A percentile compares a stretch with the other conserved stretches of the same genome.
phyloP scores from a whole-genome alignment of 441 rosid species.

The Gossypium davidsonii region DNA sequence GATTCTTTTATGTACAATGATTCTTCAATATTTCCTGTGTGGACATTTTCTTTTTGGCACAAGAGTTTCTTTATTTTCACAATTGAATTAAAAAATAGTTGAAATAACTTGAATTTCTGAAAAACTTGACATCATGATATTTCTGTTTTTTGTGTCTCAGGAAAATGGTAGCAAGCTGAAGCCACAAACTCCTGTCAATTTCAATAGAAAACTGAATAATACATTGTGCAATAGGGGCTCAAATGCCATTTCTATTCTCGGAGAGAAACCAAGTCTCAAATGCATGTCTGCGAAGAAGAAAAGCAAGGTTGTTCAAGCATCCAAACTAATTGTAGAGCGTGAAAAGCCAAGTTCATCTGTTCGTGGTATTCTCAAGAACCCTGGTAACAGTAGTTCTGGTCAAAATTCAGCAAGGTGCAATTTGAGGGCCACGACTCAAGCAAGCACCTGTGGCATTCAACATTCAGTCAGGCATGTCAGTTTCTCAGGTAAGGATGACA shows the following conservation, averaged over 20 bases:
- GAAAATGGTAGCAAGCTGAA: slow-evolving; percentile 21
- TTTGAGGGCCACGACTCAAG: slow-evolving; percentile 17
- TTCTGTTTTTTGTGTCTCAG: slow-evolving; percentile 22
- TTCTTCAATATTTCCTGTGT: neutral
- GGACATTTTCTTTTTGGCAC: neutral
- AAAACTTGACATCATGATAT: neutral
- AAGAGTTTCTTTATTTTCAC: neutral
- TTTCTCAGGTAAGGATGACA: slow-evolving; percentile 29
- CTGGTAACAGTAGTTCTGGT: slow-evolving; percentile 19
- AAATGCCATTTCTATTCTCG: slow-evolving; percentile 5
- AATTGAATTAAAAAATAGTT: neutral
- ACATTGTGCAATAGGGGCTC: slow-evolving; percentile 18
- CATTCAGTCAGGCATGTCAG: slow-evolving; percentile 26
- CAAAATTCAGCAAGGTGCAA: slow-evolving; percentile 21
- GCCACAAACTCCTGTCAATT: slow-evolving; percentile 22
- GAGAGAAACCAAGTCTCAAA: slow-evolving; percentile 21
- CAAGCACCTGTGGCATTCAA: slow-evolving; percentile 18
- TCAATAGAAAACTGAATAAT: slow-evolving; percentile 14
- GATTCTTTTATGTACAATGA: neutral
- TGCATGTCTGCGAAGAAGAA: slow-evolving; percentile 20
- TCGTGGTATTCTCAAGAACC: slow-evolving; percentile 39
- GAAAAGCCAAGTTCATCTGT: slow-evolving; percentile 22
- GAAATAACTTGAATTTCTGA: neutral
- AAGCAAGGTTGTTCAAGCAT: slow-evolving; percentile 16
- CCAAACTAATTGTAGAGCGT: slow-evolving; percentile 19